Evolutionary conservation across 805 yeast genomes (phyloP), one percentile per base, ranked within the genome.

Genomic region (Yamadazyma tumulicola): DNA sequence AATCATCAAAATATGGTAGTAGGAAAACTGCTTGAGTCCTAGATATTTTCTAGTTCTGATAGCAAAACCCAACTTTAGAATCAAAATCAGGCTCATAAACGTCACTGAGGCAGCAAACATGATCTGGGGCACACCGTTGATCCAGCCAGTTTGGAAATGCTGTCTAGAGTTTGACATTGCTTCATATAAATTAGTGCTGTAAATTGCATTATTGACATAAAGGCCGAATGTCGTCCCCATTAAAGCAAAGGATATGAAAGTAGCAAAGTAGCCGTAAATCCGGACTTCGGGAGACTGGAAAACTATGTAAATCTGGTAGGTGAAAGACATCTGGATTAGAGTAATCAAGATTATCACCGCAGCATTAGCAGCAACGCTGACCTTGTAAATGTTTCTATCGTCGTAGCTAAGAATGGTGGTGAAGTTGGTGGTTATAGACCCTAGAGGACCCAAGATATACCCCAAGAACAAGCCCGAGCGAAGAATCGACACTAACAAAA

Each of bases 21-120:
- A 78, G 42, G 82, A 89, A 51, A 89, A 86, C 53, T 86, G 95
- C 51, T 72, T 77, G 39, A 87, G 64, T 0, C 98, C 98, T 32
- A 89, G 55, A 42, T 64, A 74, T 35, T 87, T 69, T 56, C 98
- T 74, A 4, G 86, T 72, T 38, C 78, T 69, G 17, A 86, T 73
- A 0, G 96, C 95, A 29, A 74, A 35, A 17, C 69, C 53, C 32
- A 93, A 67, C 55, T 91, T 93, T n/a, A 63, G 48, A 5, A 79
- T 55, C 23, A 91, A 65, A 20, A 85, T 59, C 1, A 75, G 42
- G 21, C 86, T 75, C 64, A 78, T 77, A 20, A 81, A 53, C 41
- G 76, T 71, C 18, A 88, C 72, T 0, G 95, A 80, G 0, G 74
- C 72, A 0, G 89, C 77, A 47, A 88, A 82, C 31, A 85, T 52